Evolutionary conservation across 176 grass and related monocot species (phyloP), one percentile per base, ranked within the genome.

Genomic region (Lolium rigidum): DNA sequence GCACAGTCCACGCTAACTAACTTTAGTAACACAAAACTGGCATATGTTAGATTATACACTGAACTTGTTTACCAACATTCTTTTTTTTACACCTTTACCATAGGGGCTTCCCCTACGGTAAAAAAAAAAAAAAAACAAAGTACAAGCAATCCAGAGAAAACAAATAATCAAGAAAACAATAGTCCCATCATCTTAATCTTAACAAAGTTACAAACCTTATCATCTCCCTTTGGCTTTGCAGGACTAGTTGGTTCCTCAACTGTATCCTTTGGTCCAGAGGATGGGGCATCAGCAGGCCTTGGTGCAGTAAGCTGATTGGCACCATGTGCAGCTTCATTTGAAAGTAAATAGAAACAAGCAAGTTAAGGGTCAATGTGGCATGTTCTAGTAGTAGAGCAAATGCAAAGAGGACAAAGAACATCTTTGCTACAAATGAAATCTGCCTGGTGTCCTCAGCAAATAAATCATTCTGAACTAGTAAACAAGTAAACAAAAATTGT

Each of bases 241-340:
- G 52, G 55, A 82, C 68, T 87, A n/a, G 63, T 83, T 79, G 79
- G 41, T 78, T 73, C 73, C 43, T 71, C 72, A 17, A 90, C 58
- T 17, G 31, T 39, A 82, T 22, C 46, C 71, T 86, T 62, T 78
- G 62, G 62, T 86, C 70, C 31, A 82, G 54, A 62, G 43, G 73
- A 86, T 31, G 75, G 43, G 35, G 43, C 57, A 82, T 74, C 71
- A 77, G 71, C 50, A 59, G 78, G 10, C 56, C 43, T 77, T 54
- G 44, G 56, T 74, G 10, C 57, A 74, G 69, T 12, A 74, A 74
- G n/a, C 54, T 83, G 83, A 46, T 82, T 86, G 50, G 83, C 21
- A 87, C 71, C 84, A 49, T 48, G 24, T 86, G 86, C 79, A 65
- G 77, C 65, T 68, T 82, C 85, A 56, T 81, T 89, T 63, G 80